Evolutionary conservation across 75 land plant genomes (phyloP).

Genomic region (Azolla pinnata): DNA sequence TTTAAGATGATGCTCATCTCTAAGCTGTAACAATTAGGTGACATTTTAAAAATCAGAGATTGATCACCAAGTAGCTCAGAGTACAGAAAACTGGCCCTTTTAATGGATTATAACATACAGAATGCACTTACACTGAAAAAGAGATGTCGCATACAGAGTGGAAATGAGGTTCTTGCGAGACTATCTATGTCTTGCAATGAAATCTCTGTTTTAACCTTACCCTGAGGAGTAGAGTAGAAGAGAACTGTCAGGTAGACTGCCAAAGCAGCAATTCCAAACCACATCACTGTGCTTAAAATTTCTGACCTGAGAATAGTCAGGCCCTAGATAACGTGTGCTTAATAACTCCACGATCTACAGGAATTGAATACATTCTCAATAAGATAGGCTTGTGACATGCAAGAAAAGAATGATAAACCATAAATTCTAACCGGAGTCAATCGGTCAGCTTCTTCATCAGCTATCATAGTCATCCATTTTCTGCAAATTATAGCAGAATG

Average conservation of each 20-base stretch:
- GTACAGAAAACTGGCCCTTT: background rate
- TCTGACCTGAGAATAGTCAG: conserved; percentile 61
- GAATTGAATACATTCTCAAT: background rate
- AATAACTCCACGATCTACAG: conserved; percentile 73
- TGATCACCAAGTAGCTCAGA: too few relatives aligned
- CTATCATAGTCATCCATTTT: conserved; percentile 78
- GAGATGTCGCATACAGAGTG: conserved; percentile 90
- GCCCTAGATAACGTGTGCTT: conserved; percentile 68
- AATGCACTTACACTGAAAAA: conserved; percentile 51
- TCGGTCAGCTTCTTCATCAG: conserved; percentile 75
- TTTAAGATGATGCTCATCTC: conserved; percentile 91
- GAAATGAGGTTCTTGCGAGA: conserved; percentile 70
- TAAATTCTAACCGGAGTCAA: conserved; percentile 63
- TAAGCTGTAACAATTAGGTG: conserved; percentile 58
- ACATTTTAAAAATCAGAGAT: too few relatives aligned
- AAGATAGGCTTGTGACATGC: too few relatives aligned
- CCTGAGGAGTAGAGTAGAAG: too few relatives aligned
- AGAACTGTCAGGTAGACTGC: too few relatives aligned
- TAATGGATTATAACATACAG: background rate
- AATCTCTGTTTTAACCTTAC: conserved; percentile 42
- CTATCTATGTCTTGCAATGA: conserved; percentile 62
- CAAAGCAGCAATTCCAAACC: too few relatives aligned
- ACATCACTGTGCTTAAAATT: too few relatives aligned
- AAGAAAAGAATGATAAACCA: background rate
- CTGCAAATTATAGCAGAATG: conserved; percentile 23